These are phyloP conservation scores for Sporothrix protearum DNA, from an alignment of 2,329 filamentous ascomycete species.

Conservation along the genomic window DNA sequence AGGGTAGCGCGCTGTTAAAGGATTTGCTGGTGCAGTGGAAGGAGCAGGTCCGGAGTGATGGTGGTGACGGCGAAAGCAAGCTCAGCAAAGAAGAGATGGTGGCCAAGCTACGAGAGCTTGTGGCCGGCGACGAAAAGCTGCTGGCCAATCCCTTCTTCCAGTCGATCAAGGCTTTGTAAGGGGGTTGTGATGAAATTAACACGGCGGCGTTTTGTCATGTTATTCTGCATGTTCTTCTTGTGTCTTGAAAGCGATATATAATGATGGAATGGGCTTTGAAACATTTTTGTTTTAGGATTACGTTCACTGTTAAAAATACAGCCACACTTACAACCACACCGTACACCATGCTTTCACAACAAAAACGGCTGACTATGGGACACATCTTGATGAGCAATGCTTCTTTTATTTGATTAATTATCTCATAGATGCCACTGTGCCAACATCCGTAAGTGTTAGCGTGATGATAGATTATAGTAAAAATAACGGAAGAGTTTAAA, in stretches of 20 bases:
- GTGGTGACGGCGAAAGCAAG: conserved; percentile 36
- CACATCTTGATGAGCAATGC: not conserved
- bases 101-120: conserved; percentile 71
- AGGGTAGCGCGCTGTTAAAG: conserved; percentile 82
- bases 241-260: not conserved
- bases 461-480: no score
- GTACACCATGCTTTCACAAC: no score
- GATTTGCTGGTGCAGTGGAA: conserved; percentile 83
- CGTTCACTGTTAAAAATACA: no score
- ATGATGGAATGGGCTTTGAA: conserved; percentile 12
- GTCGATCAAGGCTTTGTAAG: conserved; percentile 54
- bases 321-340: no score
- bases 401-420: conserved; percentile 14
- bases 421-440: conserved; percentile 15
- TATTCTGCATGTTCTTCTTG: conserved; percentile 4
- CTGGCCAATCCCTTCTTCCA: conserved; percentile 68
- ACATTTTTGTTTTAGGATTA: no score
- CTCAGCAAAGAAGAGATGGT: conserved; percentile 75
- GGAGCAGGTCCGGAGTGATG: conserved; percentile 58
- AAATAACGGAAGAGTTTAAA: no score
- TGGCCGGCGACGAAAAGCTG: conserved; percentile 66
- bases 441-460: not conserved
- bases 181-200: not conserved
- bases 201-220: not conserved
- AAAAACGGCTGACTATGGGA: not conserved